phyloP scores from a whole-genome alignment of 306 rosid genomes.

The Trifolium fragiferum region DNA sequence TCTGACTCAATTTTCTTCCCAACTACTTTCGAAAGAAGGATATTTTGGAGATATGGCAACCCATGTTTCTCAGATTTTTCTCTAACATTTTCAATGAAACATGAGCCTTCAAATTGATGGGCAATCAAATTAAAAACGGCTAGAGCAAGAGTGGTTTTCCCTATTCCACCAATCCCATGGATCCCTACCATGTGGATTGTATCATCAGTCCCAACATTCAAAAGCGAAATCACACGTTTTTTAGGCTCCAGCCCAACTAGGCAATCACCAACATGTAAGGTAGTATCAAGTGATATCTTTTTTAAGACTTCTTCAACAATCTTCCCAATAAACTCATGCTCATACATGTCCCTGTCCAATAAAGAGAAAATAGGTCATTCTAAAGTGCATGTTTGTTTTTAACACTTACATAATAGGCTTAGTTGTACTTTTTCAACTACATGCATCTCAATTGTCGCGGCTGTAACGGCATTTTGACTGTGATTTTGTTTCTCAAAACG shows the following conservation, averaged over 20 bases:
- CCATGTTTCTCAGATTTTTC: slow-evolving; percentile 27
- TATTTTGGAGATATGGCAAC: slow-evolving; percentile 34
- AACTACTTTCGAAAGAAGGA: slow-evolving; percentile 15
- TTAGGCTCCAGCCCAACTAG: slow-evolving; percentile 34
- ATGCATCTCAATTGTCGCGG: too few species aligned
- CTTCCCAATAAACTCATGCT: background rate
- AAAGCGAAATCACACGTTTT: background rate
- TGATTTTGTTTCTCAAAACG: too few species aligned
- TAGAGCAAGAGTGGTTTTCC: slow-evolving; percentile 38
- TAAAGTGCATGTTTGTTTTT: too few species aligned
- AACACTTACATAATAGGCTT: too few species aligned
- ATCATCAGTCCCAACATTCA: slow-evolving; percentile 1
- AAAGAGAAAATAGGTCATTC: background rate
- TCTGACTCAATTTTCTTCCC: background rate
- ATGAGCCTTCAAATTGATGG: background rate
- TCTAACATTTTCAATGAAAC: slow-evolving; percentile 32
- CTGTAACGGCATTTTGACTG: too few species aligned
- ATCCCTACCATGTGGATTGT: slow-evolving; percentile 14
- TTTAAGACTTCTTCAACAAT: background rate
- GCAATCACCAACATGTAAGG: slow-evolving; percentile 15
- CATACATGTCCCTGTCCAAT: background rate
- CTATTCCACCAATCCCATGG: slow-evolving; percentile 29
- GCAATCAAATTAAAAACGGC: background rate
- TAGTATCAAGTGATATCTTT: background rate
- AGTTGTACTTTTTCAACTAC: too few species aligned